Conservation (phyloP, 345 rosid species). For the Kernera saxatilis region DNA sequence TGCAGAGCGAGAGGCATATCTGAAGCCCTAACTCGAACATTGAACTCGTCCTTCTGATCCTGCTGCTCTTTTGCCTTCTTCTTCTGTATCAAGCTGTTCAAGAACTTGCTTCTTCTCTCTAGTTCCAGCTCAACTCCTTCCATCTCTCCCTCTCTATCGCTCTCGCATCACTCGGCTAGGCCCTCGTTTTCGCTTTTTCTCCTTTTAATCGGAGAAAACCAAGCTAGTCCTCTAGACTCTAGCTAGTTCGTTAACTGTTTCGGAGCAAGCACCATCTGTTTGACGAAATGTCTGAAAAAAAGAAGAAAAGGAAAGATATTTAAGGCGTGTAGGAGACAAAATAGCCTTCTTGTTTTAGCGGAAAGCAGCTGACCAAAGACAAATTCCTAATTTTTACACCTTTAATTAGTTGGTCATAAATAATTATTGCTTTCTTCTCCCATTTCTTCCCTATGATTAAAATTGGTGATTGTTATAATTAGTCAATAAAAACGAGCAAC, state of each 20-base stretch:
- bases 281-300: conserved; percentile 27
- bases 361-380: conserved; percentile 23
- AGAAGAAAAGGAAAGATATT: not conserved
- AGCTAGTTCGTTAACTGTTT: conserved; percentile 8
- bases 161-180: conserved; percentile 30
- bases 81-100: conserved; percentile 84
- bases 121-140: conserved; percentile 82
- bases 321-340: conserved; percentile 33
- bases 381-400: not conserved
- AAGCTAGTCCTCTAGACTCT: not conserved
- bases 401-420: not conserved
- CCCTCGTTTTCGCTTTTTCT: not conserved
- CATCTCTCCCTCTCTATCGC: conserved; percentile 32
- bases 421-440: not conserved
- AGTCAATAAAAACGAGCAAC: too few species aligned
- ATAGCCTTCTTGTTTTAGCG: conserved; percentile 22
- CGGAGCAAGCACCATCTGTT: conserved; percentile 29
- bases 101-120: conserved; percentile 87
- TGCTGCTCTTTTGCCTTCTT: conserved; percentile 72
- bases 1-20: conserved; percentile 77
- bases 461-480: too few species aligned
- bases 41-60: conserved; percentile 44
- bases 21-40: conserved; percentile 74
- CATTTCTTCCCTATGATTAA: not conserved
- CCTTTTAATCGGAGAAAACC: conserved; percentile 1